A percentile compares a stretch with the other conserved stretches of the same genome.
Conservation (phyloP, 2,329 filamentous ascomycete species). For the Ilyonectria destructans region DNA sequence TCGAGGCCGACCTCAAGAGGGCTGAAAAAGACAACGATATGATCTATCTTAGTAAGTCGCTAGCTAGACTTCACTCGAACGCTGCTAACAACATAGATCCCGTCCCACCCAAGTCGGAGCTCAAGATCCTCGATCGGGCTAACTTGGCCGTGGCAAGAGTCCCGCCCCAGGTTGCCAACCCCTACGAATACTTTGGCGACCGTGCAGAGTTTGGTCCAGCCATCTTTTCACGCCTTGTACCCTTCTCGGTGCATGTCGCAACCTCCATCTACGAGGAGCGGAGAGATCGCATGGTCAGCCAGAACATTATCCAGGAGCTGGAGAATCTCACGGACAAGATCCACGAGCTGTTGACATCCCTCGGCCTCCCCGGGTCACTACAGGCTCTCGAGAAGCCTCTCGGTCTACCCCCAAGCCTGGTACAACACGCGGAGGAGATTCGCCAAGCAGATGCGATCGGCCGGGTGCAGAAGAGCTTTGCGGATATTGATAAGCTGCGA, state of each 20-base stretch:
- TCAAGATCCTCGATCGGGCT: constrained; percentile 88
- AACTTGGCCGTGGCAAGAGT: constrained; percentile 88
- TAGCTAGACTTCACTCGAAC: rapidly evolving
- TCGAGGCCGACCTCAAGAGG: constrained; percentile 90
- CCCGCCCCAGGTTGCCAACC: constrained; percentile 86
- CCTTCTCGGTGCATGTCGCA: constrained; percentile 95
- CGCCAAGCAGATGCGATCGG: constrained; percentile 90
- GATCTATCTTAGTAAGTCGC: constrained; percentile 83
- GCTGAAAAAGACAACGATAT: constrained; percentile 97
- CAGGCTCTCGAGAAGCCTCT: constrained; percentile 96
- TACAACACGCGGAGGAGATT: constrained; percentile 94
- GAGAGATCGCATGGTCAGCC: constrained; percentile 90
- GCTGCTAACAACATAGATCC: constrained; percentile 67
- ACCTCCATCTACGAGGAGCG: constrained; percentile 96
- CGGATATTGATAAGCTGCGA: constrained; percentile 93
- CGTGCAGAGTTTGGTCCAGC: constrained; percentile 86
- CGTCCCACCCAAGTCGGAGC: constrained; percentile 89
- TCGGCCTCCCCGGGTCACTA: constrained; percentile 92
- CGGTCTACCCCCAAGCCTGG: constrained; percentile 86
- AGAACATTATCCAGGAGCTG: constrained; percentile 87
- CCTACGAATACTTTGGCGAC: constrained; percentile 85
- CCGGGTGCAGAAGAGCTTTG: constrained; percentile 83
- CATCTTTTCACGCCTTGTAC: constrained; percentile 91
- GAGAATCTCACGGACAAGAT: constrained; percentile 86
- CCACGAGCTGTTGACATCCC: constrained; percentile 83